Conservation (phyloP, 306 rosid genomes). For the Carpinus fangiana region DNA sequence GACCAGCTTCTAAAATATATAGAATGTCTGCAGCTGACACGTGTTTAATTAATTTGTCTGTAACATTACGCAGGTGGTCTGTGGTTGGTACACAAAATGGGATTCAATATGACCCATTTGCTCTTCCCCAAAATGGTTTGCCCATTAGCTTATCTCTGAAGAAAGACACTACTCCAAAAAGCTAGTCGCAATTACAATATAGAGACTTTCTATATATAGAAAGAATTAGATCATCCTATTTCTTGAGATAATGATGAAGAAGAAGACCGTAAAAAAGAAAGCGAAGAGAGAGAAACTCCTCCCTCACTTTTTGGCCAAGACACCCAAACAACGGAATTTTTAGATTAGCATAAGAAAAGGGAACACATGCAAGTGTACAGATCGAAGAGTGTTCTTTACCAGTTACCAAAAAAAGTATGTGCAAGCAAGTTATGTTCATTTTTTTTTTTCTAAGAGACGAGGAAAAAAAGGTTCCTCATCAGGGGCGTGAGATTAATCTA, state of each 20-base stretch:
- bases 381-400: slow-evolving; percentile 26
- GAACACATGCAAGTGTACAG: slow-evolving; percentile 42
- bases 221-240: slow-evolving; percentile 27
- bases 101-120: slow-evolving; percentile 95
- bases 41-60: neutral
- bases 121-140: slow-evolving; percentile 91
- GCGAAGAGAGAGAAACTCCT: slow-evolving; percentile 21
- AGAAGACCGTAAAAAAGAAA: slow-evolving; percentile 12
- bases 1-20: slow-evolving; percentile 24
- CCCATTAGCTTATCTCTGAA: slow-evolving; percentile 67
- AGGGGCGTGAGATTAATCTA: slow-evolving; percentile 24
- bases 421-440: slow-evolving; percentile 25
- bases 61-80: slow-evolving; percentile 60
- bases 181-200: slow-evolving; percentile 15
- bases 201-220: slow-evolving; percentile 35
- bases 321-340: slow-evolving; percentile 31
- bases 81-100: slow-evolving; percentile 69
- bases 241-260: slow-evolving; percentile 4
- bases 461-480: slow-evolving; percentile 46
- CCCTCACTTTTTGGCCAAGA: slow-evolving; percentile 35
- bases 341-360: slow-evolving; percentile 18
- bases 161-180: slow-evolving; percentile 21
- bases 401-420: neutral
- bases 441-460: slow-evolving; percentile 15
- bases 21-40: slow-evolving; percentile 25